phyloP scores from a whole-genome alignment of 345 rosid species.

The Aquilaria malaccensis region DNA sequence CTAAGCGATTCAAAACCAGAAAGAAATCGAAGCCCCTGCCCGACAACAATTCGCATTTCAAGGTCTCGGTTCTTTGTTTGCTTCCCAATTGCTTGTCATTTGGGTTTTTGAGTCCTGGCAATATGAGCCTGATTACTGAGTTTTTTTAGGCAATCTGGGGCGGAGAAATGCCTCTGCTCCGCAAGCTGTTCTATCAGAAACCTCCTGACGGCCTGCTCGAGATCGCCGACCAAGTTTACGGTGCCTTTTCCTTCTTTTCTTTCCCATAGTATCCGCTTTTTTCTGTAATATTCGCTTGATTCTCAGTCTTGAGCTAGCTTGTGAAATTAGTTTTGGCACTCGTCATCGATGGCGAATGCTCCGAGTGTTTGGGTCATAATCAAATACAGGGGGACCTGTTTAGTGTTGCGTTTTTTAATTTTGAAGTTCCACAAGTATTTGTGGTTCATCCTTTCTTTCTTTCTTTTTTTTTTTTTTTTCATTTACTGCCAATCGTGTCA shows the following conservation, averaged over 20 bases:
- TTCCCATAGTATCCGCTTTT: background rate
- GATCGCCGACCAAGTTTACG: conserved; percentile 82
- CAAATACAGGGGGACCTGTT: no score
- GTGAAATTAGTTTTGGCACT: no score
- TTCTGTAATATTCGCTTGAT: no score
- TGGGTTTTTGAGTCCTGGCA: background rate
- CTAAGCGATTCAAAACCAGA: no score
- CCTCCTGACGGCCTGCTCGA: conserved; percentile 96
- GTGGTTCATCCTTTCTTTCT: conserved; percentile 8
- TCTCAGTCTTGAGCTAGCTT: no score
- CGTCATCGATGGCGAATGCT: no score
- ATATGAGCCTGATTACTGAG: conserved; percentile 2
- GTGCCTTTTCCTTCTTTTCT: conserved; percentile 27
- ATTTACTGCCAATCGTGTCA: background rate
- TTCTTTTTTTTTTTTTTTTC: conserved; percentile 1
- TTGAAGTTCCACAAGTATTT: no score
- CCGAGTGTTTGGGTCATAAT: no score
- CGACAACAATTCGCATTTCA: conserved; percentile 3
- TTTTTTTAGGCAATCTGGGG: conserved; percentile 3
- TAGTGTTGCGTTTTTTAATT: no score
- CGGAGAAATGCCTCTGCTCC: conserved; percentile 66
- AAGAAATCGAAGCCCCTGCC: background rate
- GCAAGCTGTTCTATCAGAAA: conserved; percentile 71
- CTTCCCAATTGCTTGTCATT: background rate
- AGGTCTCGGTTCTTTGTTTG: background rate